Evolutionary conservation across 345 rosid genomes (phyloP).

Genomic region (rapeseed (Brassica napus)): Da-Ae NC_063436.1:24796501-24797000

Average conservation of each 20-base stretch:
- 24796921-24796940: slow-evolving; percentile 39
- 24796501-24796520: not conserved
- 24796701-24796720: slow-evolving; percentile 39
- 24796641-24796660: slow-evolving; percentile 32
- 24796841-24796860: not conserved
- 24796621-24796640: slow-evolving; percentile 10
- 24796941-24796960: slow-evolving; percentile 38
- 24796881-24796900: slow-evolving; percentile 38
- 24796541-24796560: slow-evolving; percentile 20
- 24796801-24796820: slow-evolving; percentile 44
- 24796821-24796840: slow-evolving; percentile 41
- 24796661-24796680: slow-evolving; percentile 19
- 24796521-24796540: slow-evolving; percentile 11
- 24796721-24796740: slow-evolving; percentile 48
- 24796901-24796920: slow-evolving; percentile 30
- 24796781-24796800: slow-evolving; percentile 42
- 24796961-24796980: slow-evolving; percentile 39
- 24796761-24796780: slow-evolving; percentile 41
- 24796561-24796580: not conserved
- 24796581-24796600: slow-evolving; percentile 4
- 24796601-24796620: slow-evolving; percentile 21
- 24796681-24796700: slow-evolving; percentile 45
- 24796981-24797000: slow-evolving; percentile 49
- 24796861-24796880: slow-evolving; percentile 8
- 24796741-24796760: slow-evolving; percentile 48